Base-by-base conservation (phyloP, 2,329 filamentous ascomycete species). In the Dactylellina parvicollis region DNA sequence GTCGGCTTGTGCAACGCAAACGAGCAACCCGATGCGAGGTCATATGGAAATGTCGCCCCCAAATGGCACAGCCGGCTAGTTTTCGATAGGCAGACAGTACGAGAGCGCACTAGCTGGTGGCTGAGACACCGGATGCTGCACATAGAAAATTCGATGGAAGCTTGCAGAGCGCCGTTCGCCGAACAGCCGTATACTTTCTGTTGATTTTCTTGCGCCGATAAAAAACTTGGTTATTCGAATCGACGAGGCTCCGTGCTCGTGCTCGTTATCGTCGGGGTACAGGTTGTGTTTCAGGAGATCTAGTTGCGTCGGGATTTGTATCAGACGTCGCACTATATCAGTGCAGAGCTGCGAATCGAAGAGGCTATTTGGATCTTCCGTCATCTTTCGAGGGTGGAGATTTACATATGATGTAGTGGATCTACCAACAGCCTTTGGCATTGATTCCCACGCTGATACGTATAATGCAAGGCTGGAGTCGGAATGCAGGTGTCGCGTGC, bases 81-180 rank as follows among this genome's bases (percentile, higher is more conserved):
- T 59, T 47, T 59, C 12, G 26, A 46, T 59, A 59, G 55, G 55
- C 55, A 59, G 55, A 59, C n/a, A 59, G 24, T 47, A 4, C 12
- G 12, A 38, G 12, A 38, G 16, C 24, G 52, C 14, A n/a, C 10
- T 14, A 4, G 16, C 42, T 47, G 24, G 55, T 59, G 55, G 55
- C 55, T 59, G 55, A 59, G 55, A 59, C 55, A 47, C 9, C 8
- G 14, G 36, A 57, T 56, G 52, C 34, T 42, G 52, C 52, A 56
- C 34, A 18, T 46, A 46, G 28, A 59, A 59, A 42, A 42, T 28
- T 56, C 52, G 8, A 16, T 42, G 34, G 34, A 40, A 26, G 30
- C 20, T 42, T 18, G 40, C 9, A 18, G 18, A 26, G 1, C 30
- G 49, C 49, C 18, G 16, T 16, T 56, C 52, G 52, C 52, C 52